These are phyloP conservation scores for Cercospora citrullina DNA, from an alignment of 2,329 filamentous ascomycete genomes.

Conservation along the genomic window DNA sequence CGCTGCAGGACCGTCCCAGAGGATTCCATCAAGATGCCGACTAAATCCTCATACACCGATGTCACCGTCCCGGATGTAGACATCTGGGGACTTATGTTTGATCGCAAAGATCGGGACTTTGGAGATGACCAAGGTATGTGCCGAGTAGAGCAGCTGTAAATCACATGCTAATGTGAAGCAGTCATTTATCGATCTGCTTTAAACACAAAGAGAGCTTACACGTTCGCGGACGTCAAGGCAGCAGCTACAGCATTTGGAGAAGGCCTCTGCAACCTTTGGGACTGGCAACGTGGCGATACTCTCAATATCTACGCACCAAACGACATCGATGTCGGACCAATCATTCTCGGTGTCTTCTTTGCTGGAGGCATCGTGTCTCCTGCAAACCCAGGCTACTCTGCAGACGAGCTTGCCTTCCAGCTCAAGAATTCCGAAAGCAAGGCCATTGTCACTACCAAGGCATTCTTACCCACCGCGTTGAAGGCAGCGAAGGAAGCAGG, in stretches of 20 bases:
- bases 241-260: slow-evolving; percentile 74
- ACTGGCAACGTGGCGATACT: slow-evolving; percentile 81
- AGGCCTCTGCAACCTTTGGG: slow-evolving; percentile 70
- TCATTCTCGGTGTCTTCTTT: slow-evolving; percentile 68
- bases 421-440: slow-evolving; percentile 75
- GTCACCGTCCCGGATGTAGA: slow-evolving; percentile 73
- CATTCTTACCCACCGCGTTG: slow-evolving; percentile 63
- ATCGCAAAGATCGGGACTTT: slow-evolving; percentile 64
- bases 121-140: slow-evolving; percentile 69
- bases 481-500: slow-evolving; percentile 69
- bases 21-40: slow-evolving; percentile 61
- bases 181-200: slow-evolving; percentile 70
- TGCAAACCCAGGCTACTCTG: slow-evolving; percentile 84
- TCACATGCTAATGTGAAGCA: slow-evolving; percentile 40
- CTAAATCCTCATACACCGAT: slow-evolving; percentile 63
- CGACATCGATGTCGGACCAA: slow-evolving; percentile 72
- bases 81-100: slow-evolving; percentile 77
- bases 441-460: slow-evolving; percentile 70
- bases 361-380: slow-evolving; percentile 80
- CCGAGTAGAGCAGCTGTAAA: background rate
- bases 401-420: slow-evolving; percentile 80
- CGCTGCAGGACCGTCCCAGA: background rate
- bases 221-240: slow-evolving; percentile 64
- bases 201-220: slow-evolving; percentile 69
- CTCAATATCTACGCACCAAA: slow-evolving; percentile 83